Conservation (phyloP, 768 basidiomycete genomes). For the Pleurotus tuber-regium region DNA sequence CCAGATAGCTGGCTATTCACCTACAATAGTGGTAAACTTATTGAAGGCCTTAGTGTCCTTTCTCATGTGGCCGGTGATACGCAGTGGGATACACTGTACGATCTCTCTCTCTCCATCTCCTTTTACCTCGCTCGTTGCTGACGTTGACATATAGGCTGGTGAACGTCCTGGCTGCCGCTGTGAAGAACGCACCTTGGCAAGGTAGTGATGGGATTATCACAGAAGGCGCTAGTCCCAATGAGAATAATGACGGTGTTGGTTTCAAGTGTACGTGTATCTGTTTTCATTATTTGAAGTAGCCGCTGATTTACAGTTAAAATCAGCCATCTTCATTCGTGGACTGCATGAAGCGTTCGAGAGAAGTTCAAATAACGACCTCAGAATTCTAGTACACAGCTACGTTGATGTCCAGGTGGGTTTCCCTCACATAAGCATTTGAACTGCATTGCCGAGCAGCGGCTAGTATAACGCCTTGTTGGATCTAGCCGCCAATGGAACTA, state of each 20-base stretch:
- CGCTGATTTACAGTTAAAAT: too few relatives aligned
- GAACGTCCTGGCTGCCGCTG: conserved; percentile 34
- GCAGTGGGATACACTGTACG: conserved; percentile 41
- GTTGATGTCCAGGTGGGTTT: conserved; percentile 45
- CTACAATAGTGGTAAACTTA: conserved; percentile 52
- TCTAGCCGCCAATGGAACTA: conserved; percentile 38
- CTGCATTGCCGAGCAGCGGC: neutral
- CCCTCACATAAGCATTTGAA: neutral
- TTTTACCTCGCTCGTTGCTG: conserved; percentile 10
- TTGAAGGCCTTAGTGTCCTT: conserved; percentile 50
- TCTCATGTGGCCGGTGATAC: conserved; percentile 37
- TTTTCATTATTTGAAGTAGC: too few relatives aligned
- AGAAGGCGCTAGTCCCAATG: conserved; percentile 39
- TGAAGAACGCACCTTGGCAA: conserved; percentile 46
- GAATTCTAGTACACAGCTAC: conserved; percentile 45
- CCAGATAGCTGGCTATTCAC: conserved; percentile 48
- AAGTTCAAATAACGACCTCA: conserved; percentile 34
- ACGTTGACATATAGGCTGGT: conserved; percentile 28
- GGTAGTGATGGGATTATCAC: conserved; percentile 49
- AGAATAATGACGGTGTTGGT: conserved; percentile 46
- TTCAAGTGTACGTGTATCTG: conserved; percentile 41
- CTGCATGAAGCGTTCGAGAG: conserved; percentile 43
- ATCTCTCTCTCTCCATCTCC: conserved; percentile 2
- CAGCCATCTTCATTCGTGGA: conserved; percentile 46
- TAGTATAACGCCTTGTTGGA: conserved; percentile 52